A percentile compares a stretch with the other conserved stretches of the same genome.
These are phyloP conservation scores for Coemansia sp. DNA, from an alignment of 192 early-diverging fungal genomes.

Conservation along the genomic window DNA sequence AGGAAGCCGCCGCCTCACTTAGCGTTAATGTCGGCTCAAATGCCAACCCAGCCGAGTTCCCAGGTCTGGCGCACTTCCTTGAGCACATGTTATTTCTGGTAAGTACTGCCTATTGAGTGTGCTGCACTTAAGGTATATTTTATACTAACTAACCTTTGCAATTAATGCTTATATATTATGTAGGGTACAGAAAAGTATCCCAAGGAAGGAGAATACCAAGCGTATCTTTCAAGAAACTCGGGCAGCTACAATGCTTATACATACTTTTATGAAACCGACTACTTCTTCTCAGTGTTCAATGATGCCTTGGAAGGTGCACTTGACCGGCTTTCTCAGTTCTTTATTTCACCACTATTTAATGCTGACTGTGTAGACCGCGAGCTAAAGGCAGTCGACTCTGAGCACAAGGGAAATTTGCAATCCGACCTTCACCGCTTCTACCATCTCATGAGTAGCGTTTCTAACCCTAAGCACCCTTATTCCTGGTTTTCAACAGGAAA, in stretches of 20 bases:
- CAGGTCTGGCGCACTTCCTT: conserved; percentile 68
- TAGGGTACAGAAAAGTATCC: conserved; percentile 70
- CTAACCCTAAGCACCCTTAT: conserved; percentile 71
- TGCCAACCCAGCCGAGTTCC: conserved; percentile 57
- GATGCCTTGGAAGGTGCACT: conserved; percentile 60
- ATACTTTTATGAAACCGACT: conserved; percentile 8
- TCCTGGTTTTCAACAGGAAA: conserved; percentile 83
- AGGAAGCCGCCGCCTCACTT: conserved; percentile 58
- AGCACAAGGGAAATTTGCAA: conserved; percentile 83
- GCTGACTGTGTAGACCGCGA: conserved; percentile 82
- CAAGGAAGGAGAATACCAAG: conserved; percentile 60
- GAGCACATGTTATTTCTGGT: conserved; percentile 68
- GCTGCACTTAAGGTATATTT: no score
- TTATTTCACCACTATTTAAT: conserved; percentile 82
- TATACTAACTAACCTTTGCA: neutral
- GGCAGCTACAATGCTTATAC: conserved; percentile 44
- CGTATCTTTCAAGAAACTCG: conserved; percentile 23
- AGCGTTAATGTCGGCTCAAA: conserved; percentile 63
- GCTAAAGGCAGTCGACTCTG: conserved; percentile 88
- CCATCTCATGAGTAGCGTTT: neutral
- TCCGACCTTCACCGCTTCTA: conserved; percentile 41
- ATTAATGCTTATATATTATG: neutral
- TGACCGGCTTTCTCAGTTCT: conserved; percentile 81
- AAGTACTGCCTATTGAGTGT: neutral
- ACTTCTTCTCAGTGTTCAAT: conserved; percentile 22